A percentile compares a stretch with the other conserved stretches of the same genome.
These are phyloP conservation scores for Ceratobasidium sp. DNA, from an alignment of 1,284 basidiomycete genomes.

Conservation along the genomic window DNA sequence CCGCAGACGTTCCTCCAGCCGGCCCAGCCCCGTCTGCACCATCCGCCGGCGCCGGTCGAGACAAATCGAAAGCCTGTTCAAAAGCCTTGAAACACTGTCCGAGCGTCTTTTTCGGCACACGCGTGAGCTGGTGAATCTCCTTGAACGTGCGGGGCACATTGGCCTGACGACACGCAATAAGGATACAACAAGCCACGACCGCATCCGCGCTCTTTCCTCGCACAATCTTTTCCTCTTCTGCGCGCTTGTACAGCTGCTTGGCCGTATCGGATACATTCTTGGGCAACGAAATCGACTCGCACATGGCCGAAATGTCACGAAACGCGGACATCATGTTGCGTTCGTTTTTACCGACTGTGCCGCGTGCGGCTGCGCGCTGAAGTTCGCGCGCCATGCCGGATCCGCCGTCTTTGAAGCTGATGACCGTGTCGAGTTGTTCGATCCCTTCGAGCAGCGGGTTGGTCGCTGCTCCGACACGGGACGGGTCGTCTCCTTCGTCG, in stretches of 20 bases:
- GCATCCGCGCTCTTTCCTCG: constrained; percentile 91
- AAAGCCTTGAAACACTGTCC: constrained; percentile 94
- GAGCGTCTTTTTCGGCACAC: constrained; percentile 92
- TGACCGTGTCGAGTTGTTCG: constrained; percentile 91
- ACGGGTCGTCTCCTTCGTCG: constrained; percentile 98
- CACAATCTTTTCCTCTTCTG: constrained; percentile 91
- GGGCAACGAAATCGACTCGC: constrained; percentile 92
- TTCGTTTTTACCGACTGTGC: constrained; percentile 72
- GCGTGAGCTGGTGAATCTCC: constrained; percentile 92
- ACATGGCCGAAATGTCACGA: constrained; percentile 89
- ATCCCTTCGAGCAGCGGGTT: constrained; percentile 93
- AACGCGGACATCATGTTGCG: constrained; percentile 86
- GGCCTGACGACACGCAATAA: constrained; percentile 94
- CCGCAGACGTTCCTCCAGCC: constrained; percentile 62
- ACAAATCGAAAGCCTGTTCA: constrained; percentile 88
- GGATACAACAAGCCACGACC: constrained; percentile 96
- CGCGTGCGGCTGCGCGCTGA: constrained; percentile 85
- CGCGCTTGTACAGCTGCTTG: constrained; percentile 95
- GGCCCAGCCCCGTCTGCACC: constrained; percentile 45
- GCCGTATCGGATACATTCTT: constrained; percentile 95
- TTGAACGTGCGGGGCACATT: constrained; percentile 93
- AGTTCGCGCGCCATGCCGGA: constrained; percentile 90
- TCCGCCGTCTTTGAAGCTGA: constrained; percentile 92
- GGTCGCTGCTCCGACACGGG: constrained; percentile 96
- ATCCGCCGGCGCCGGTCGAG: constrained; percentile 47